Percentiles rank a stretch among this genome's conserved stretches.
Evolutionary conservation across 139 green algal species (phyloP).

Genomic region (Marvania coccoides): DNA sequence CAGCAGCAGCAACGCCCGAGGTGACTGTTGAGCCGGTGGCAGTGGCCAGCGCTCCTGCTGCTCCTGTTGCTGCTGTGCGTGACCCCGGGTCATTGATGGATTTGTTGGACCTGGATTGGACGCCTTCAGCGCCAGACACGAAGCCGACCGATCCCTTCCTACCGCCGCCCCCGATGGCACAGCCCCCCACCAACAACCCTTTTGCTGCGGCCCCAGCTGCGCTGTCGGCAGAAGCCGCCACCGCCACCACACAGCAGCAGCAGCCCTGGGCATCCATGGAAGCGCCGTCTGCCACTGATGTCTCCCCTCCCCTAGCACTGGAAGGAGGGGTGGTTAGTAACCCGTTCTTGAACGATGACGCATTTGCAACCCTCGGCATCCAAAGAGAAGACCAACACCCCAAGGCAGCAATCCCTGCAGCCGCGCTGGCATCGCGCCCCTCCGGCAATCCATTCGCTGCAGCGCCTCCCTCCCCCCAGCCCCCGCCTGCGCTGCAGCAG

Average conservation of each 20-base stretch:
- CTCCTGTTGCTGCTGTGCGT: neutral
- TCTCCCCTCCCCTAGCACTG: neutral
- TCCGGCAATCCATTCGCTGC: neutral
- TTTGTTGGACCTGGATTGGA: slow-evolving; percentile 1
- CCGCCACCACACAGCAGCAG: neutral
- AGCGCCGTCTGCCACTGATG: neutral
- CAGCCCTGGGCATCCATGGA: neutral
- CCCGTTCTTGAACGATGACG: slow-evolving; percentile 5
- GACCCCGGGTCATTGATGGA: neutral
- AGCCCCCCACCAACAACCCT: slow-evolving; percentile 1
- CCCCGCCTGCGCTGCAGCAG: neutral
- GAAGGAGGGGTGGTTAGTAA: neutral
- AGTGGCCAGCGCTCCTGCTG: slow-evolving; percentile 8
- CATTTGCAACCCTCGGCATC: neutral
- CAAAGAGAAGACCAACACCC: neutral
- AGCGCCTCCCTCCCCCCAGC: neutral
- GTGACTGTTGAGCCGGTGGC: slow-evolving; percentile 3
- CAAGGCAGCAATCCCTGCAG: neutral
- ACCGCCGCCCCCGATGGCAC: neutral
- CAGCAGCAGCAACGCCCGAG: neutral
- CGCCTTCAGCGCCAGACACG: neutral
- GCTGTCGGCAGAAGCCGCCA: neutral
- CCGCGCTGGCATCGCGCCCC: neutral
- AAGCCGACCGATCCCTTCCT: neutral
- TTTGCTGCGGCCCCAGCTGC: neutral